Base-by-base conservation (phyloP, 192 early-diverging fungal species). In the Podochytrium sp. region DNA sequence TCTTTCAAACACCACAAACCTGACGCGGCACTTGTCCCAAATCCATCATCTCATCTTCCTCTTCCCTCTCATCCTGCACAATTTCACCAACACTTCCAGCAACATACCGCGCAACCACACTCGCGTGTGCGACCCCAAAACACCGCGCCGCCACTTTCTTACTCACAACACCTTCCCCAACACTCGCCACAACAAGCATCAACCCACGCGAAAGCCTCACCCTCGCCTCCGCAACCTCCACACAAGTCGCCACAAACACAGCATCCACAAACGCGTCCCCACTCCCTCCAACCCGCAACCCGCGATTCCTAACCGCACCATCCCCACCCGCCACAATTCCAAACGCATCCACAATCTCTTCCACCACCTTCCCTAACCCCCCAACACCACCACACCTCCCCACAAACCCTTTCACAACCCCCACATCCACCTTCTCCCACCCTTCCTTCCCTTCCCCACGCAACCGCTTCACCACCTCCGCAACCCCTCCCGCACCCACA, bases 21-120 rank as follows among this genome's bases (percentile, higher is more conserved):
- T 47, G 20, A 7, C 43, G 43, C 43, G 20, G 43, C 12, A 57
- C 18, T 14, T 27, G 18, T 27, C 38, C 60, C 37, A 62, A 38
- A 62, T 62, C 60, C 34, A 62, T 65, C 40, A 65, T 65, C 10
- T 65, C 63, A 18, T 18, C 40, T 20, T 40, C 43, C 7, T 12
- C 20, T 20, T 47, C 43, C 43, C 7, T 47, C 43, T 12, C 43
- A 47, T 47, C 43, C 10, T 47, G 10, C 7, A 7, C 43, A 47
- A 7, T 20, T 7, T 12, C 43, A 7, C 7, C 55, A 57, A 25
- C 55, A 57, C 23, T 29, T 10, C 14, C 6, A 29, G 29, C 55
- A 7, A 10, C 10, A 57, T 57, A 10, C 27, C 27, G 10, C 32
- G 29, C 55, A 57, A 57, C 29, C 20, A 32, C 55, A 32, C 14